Evolutionary conservation across 2,329 filamentous ascomycete species (phyloP).

Genomic region (Aspergillus pseudoviridinutans): DNA sequence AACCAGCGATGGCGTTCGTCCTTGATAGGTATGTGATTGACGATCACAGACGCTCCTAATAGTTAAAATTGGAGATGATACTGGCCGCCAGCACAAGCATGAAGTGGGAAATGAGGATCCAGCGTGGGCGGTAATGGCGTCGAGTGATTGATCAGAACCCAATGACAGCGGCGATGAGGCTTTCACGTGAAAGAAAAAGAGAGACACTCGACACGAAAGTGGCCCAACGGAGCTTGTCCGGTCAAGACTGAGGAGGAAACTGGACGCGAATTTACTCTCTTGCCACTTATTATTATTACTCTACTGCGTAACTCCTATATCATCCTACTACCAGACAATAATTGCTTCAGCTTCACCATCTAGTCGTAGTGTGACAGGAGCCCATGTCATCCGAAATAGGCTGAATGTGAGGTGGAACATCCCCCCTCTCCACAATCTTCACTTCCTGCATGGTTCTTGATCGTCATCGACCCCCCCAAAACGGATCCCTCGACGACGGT

Average conservation of each 20-base stretch:
- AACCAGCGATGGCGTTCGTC: not conserved
- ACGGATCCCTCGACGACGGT: not conserved
- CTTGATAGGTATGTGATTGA: not conserved
- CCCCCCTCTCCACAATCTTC: not conserved
- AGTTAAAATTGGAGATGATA: not conserved
- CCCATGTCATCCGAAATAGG: not conserved
- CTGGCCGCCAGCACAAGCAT: not conserved
- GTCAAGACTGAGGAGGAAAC: not conserved
- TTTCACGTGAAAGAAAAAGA: constrained; percentile 6
- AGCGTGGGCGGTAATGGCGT: not conserved
- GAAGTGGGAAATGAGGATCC: not conserved
- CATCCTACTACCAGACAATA: not conserved
- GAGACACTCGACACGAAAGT: not conserved
- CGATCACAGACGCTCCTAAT: not conserved
- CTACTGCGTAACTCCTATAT: not conserved
- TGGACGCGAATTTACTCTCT: not conserved
- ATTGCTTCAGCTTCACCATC: not conserved
- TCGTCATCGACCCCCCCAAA: not conserved
- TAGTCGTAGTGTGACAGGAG: not conserved
- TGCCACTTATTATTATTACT: not conserved
- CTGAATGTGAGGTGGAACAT: not conserved
- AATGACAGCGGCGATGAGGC: not conserved
- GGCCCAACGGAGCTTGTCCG: not conserved
- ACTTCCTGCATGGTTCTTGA: not conserved
- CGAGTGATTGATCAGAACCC: not conserved